Percentiles rank a stretch among this genome's conserved stretches.
These are phyloP conservation scores for Cyclotella cryptica DNA, from an alignment of 108 stramenopile genomes.

Conservation along the genomic window DNA sequence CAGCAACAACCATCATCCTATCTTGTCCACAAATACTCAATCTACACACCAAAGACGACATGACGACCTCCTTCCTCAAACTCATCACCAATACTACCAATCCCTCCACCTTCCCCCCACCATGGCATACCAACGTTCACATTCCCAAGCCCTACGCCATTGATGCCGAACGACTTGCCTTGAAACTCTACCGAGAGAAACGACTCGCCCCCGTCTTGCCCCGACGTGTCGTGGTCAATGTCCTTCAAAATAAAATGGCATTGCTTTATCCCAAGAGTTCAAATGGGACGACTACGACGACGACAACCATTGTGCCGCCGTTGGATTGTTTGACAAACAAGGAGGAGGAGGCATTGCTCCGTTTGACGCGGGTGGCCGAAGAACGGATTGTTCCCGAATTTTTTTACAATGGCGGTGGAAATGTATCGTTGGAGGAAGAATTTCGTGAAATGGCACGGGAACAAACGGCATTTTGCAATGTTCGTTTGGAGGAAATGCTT, in stretches of 20 bases:
- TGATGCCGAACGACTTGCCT: neutral
- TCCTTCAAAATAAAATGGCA: neutral
- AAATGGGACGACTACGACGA: too few relatives aligned
- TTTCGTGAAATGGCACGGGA: neutral
- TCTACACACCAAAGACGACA: neutral
- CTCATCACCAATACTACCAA: neutral
- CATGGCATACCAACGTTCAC: neutral
- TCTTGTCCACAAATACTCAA: neutral
- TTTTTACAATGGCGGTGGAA: neutral
- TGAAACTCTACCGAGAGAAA: neutral
- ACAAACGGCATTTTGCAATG: neutral
- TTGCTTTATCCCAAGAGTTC: neutral
- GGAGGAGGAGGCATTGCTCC: neutral
- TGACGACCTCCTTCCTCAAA: neutral
- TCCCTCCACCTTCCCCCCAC: neutral
- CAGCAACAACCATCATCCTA: neutral
- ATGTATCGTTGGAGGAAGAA: neutral
- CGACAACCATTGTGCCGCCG: neutral
- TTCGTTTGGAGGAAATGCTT: neutral
- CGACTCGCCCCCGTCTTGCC: neutral
- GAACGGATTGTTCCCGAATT: neutral
- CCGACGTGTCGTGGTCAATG: neutral
- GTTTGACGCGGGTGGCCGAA: neutral
- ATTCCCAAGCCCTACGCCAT: neutral
- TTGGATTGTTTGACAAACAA: constrained; percentile 3